A percentile compares a stretch with the other conserved stretches of the same genome.
Evolutionary conservation across 2,329 filamentous ascomycete species (phyloP).

Genomic region (Arthrobotrys pseudoclavata): DNA sequence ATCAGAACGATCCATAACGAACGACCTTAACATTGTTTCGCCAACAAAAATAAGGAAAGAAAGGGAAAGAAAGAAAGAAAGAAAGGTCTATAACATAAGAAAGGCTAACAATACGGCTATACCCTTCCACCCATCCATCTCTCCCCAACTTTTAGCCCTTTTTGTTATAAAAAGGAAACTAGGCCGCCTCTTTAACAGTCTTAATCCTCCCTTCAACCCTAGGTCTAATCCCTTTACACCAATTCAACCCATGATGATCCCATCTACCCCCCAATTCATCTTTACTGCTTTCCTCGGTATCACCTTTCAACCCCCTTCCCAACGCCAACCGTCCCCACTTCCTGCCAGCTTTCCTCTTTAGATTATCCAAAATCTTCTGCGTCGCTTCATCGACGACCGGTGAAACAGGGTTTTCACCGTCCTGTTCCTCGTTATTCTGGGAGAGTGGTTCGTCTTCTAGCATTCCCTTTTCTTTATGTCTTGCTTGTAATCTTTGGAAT

Average conservation of each 20-base stretch:
- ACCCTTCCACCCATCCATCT: not conserved
- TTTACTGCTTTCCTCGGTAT: conserved; percentile 71
- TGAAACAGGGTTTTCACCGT: conserved; percentile 65
- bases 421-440: conserved; percentile 67
- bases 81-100: not conserved
- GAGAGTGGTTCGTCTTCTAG: conserved; percentile 45
- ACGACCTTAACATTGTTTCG: not conserved
- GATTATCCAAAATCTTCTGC: conserved; percentile 71
- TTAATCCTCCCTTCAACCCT: conserved; percentile 81
- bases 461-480: conserved; percentile 54
- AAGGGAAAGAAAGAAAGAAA: not conserved
- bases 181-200: conserved; percentile 65
- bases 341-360: conserved; percentile 77
- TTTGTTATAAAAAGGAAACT: not conserved
- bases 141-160: not conserved
- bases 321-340: conserved; percentile 79
- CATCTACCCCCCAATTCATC: conserved; percentile 66
- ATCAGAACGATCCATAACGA: not conserved
- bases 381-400: conserved; percentile 63
- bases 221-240: conserved; percentile 85
- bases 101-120: not conserved
- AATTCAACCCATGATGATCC: conserved; percentile 73
- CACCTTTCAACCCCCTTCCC: conserved; percentile 71
- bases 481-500: conserved; percentile 39
- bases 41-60: not conserved